Percentiles rank a stretch among this genome's conserved stretches.
These are phyloP conservation scores for Backusella luteola DNA, from an alignment of 192 early-diverging fungal genomes.

Conservation along the genomic window DNA sequence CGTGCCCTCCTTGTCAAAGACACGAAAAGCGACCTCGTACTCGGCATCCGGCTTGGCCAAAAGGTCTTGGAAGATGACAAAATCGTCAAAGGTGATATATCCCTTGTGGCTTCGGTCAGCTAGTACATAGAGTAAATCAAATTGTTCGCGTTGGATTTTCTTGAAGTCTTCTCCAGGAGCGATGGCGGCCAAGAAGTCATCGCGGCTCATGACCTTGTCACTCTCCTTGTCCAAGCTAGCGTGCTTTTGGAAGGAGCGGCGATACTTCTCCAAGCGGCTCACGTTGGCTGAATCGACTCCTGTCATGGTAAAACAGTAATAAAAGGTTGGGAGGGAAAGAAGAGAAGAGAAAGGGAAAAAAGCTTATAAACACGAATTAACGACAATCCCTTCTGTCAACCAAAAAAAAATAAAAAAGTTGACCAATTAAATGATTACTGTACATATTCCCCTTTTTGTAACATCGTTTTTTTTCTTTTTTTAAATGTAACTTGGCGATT, in stretches of 20 bases:
- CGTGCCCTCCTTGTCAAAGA: conserved; percentile 60
- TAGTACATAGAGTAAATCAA: conserved; percentile 56
- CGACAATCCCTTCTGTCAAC: background rate
- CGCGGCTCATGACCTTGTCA: conserved; percentile 53
- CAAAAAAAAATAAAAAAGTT: background rate
- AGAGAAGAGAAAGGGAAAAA: background rate
- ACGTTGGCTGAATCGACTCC: conserved; percentile 2
- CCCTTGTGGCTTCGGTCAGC: conserved; percentile 53
- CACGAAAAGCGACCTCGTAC: conserved; percentile 68
- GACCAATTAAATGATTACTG: background rate
- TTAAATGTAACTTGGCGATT: background rate
- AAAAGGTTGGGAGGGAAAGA: background rate
- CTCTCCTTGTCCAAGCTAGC: conserved; percentile 53
- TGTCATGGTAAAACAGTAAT: background rate
- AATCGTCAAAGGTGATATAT: conserved; percentile 55
- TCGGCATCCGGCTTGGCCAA: conserved; percentile 67
- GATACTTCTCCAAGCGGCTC: conserved; percentile 39
- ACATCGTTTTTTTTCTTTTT: background rate
- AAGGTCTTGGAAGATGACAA: conserved; percentile 60
- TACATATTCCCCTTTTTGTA: conserved; percentile 1
- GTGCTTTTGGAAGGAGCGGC: conserved; percentile 45
- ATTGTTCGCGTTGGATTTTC: conserved; percentile 55
- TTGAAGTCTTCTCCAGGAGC: conserved; percentile 55
- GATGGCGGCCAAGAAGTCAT: conserved; percentile 59
- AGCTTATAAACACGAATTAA: background rate